These are phyloP conservation scores for Globisporangium sylvaticum DNA, from an alignment of 352 stramenopile species.

Conservation along the genomic window DNA sequence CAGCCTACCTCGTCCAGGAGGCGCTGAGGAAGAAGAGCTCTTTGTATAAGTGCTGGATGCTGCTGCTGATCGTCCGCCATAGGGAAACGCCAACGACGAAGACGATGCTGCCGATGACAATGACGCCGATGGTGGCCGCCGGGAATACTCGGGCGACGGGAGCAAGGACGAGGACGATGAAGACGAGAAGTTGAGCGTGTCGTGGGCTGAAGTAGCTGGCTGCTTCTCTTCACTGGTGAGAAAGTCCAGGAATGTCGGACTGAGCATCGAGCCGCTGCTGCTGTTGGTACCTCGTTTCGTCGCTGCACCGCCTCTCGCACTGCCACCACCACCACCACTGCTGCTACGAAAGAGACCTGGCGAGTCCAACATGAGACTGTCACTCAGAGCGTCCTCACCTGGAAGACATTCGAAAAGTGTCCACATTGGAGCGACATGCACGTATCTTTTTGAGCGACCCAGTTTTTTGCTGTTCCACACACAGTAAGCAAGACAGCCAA, in stretches of 20 bases:
- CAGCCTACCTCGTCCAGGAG: conserved; percentile 17
- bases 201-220: conserved; percentile 6
- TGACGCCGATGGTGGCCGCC: background rate
- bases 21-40: conserved; percentile 16
- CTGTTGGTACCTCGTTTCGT: conserved; percentile 18
- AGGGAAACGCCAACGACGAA: conserved; percentile 7
- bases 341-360: conserved; percentile 18
- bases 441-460: background rate
- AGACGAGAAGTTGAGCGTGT: background rate
- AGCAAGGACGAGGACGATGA: conserved; percentile 5
- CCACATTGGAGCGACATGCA: background rate
- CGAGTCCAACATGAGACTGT: conserved; percentile 17
- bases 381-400: background rate
- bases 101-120: background rate
- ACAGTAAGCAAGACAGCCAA: background rate
- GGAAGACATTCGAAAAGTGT: background rate
- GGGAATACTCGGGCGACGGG: conserved; percentile 11
- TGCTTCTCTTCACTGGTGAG: conserved; percentile 64
- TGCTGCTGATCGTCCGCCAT: conserved; percentile 15
- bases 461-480: background rate
- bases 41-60: background rate
- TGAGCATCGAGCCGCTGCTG: conserved; percentile 45
- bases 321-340: background rate
- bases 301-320: background rate
- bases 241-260: conserved; percentile 75